Base-by-base conservation (phyloP, 2,329 filamentous ascomycete genomes). In the Biscogniauxia marginata region DNA sequence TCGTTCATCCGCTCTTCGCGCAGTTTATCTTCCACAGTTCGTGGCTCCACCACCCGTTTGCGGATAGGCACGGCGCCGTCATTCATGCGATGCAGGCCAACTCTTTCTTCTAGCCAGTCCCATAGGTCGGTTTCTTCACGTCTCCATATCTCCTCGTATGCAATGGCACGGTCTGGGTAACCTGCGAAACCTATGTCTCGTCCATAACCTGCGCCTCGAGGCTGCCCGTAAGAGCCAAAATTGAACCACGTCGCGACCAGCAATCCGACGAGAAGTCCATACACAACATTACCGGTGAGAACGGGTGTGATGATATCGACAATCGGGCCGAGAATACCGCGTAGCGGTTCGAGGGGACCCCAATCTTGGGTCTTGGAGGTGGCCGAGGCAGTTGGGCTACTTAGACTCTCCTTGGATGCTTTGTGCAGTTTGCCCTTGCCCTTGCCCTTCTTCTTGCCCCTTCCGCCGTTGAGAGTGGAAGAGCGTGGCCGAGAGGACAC, bases 81-180 rank as follows among this genome's bases (percentile, higher is more conserved):
- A 63, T 71, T 74, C 62, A 82, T 74, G 56, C 77, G 78, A 54
- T 91, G 88, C 70, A 95, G 77, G 2, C 91, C 89, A 1, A 91
- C 87, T 18, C 93, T 83, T 65, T 96, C 90, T 71, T 97, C 93
- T 4, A 97, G 77, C 93, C 93, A 97, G 56, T 90, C 87, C 93
- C 93, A 97, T 8, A 97, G 77, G 65, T 95, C 91, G 62, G 84
- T 91, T 70, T 97, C 93, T 71, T 97, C 91, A 44, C 85, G 80
- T 34, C 86, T 82, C 93, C 93, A 99, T 68, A 98, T 89, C 74
- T 96, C 90, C 64, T 98, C 93, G 70, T 97, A 98, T 0, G 90
- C 91, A 2, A 88, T 86, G 16, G 92, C 75, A 5, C 92, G 84
- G 54, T 93, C 86, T 0, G 89, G 82, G 22, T 75, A 76, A 66